Percentiles rank a stretch among this genome's conserved stretches.
These are phyloP conservation scores for Blepharisma stoltei DNA, from an alignment of 73 alveolate species.

Conservation along the genomic window DNA sequence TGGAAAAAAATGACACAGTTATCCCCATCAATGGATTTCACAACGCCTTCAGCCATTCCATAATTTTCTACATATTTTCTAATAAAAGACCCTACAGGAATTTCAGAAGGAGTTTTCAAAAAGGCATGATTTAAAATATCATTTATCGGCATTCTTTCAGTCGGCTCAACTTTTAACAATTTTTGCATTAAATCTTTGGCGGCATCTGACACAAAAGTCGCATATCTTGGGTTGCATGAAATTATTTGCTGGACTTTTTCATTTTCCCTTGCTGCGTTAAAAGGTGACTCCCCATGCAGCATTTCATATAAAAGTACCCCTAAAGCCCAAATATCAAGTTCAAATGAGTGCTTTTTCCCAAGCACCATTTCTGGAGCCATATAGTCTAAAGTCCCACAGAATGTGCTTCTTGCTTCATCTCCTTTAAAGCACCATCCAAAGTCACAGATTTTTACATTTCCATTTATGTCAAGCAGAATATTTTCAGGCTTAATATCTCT, in stretches of 20 bases:
- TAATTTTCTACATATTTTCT: background rate
- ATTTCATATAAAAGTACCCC: conserved; percentile 79
- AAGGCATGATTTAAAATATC: conserved; percentile 61
- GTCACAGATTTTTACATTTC: conserved; percentile 58
- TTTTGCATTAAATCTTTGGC: conserved; percentile 59
- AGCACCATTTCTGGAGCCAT: conserved; percentile 91
- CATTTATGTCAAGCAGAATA: conserved; percentile 42
- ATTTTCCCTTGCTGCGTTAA: conserved; percentile 40
- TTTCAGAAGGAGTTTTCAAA: conserved; percentile 15
- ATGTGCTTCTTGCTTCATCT: conserved; percentile 68
- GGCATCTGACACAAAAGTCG: conserved; percentile 23
- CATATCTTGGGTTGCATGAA: conserved; percentile 35
- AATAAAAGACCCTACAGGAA: background rate
- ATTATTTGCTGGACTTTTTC: conserved; percentile 44
- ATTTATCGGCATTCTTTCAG: conserved; percentile 50
- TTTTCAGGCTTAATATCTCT: conserved; percentile 65
- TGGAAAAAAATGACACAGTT: background rate
- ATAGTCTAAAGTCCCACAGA: conserved; percentile 91
- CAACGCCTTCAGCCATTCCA: conserved; percentile 8
- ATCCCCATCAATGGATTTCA: background rate
- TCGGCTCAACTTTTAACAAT: conserved; percentile 52
- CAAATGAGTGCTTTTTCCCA: conserved; percentile 74
- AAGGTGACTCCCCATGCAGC: conserved; percentile 72
- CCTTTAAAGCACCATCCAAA: conserved; percentile 74
- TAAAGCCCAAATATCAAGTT: conserved; percentile 90